Evolutionary conservation across 2,329 filamentous ascomycete genomes (phyloP).

Genomic region (Mycosphaerella arachidis): DNA sequence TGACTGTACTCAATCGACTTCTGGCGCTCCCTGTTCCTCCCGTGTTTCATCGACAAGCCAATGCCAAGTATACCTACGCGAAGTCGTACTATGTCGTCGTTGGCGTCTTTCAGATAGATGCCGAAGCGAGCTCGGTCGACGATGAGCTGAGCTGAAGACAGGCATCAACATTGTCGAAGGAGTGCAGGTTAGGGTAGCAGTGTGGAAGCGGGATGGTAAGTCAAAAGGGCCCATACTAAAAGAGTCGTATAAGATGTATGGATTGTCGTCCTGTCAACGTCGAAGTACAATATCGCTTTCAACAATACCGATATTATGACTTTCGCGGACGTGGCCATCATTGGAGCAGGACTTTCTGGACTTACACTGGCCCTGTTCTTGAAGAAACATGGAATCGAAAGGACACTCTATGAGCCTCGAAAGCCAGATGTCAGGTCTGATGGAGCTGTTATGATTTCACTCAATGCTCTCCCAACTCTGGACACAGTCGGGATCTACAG

Average conservation of each 20-base stretch:
- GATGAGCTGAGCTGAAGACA: neutral
- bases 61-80: neutral
- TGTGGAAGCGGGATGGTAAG: neutral
- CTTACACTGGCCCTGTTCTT: constrained; percentile 3
- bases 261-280: too few species aligned
- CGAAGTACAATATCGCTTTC: too few species aligned
- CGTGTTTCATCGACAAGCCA: neutral
- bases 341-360: constrained; percentile 4
- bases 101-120: neutral
- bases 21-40: neutral
- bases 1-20: neutral
- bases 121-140: neutral
- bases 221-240: neutral
- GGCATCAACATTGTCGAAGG: neutral
- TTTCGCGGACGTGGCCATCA: neutral
- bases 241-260: too few species aligned
- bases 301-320: neutral
- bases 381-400: constrained; percentile 37
- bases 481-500: constrained; percentile 41
- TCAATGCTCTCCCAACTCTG: constrained; percentile 38
- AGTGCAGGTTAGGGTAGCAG: neutral
- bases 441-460: constrained; percentile 44
- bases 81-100: neutral
- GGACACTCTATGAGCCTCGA: constrained; percentile 52
- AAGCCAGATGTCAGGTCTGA: constrained; percentile 47